Evolutionary conservation across 306 rosid species (phyloP), one percentile per base, ranked within the genome.

Genomic region (Prunus salicina): DNA sequence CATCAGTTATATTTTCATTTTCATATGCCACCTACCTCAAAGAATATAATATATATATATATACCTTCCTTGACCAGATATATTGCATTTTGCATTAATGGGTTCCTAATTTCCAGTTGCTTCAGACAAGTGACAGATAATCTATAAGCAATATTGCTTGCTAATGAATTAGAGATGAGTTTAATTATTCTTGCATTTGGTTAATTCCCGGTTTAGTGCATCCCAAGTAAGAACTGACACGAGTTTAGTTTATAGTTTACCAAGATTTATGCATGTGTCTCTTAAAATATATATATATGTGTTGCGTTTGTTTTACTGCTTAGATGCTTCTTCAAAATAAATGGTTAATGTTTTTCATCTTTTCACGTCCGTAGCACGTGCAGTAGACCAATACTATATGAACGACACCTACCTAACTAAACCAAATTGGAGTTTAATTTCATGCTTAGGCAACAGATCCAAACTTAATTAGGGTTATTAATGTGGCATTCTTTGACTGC

Each of bases 171-270:
- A 64, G 6, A 15, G 27, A 64, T 19, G 69, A 25, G 0, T 64
- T 32, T n/a, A 6, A n/a, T 62, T 32, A 7, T 64, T 41, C 67
- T 64, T 64, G 46, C 47, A 34, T 64, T 16, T 32, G 7, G 47
- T 64, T 64, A 32, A 64, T 32, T 32, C 69, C 27, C 16, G 50
- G 16, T 64, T 64, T 64, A 64, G 69, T 64, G 49, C 49, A 64
- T 18, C 25, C 69, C 49, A 64, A 64, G 69, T 64, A 34, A 64
- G 25, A 34, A n/a, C 69, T 32, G 69, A 64, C 69, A 34, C 3
- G n/a, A 64, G 24, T 64, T 64, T 32, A 32, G 38, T 38, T 18
- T 32, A 64, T 64, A 34, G 27, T 64, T 64, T 34, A 64, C 50
- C 50, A 64, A 64, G 47, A 32, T 34, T 5, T 8, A 34, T 32